Evolutionary conservation across 805 yeast genomes (phyloP).

Genomic region (Wickerhamiella bombiphila): DNA sequence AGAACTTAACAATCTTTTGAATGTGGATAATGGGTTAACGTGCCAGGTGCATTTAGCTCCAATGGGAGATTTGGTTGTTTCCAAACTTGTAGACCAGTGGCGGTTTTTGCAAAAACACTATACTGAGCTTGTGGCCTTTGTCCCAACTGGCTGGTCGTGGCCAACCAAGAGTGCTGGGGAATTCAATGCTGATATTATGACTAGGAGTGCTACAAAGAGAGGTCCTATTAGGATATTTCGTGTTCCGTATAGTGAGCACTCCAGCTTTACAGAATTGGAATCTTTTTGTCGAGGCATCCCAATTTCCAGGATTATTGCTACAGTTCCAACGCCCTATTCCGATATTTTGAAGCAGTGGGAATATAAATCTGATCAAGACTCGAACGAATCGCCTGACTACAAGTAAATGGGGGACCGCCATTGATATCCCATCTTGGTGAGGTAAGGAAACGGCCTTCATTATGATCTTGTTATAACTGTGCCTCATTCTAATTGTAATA

Average conservation of each 20-base stretch:
- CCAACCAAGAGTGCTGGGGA: slow-evolving; percentile 16
- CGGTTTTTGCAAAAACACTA: slow-evolving; percentile 32
- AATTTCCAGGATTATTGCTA: slow-evolving; percentile 51
- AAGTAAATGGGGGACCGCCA: too few species aligned
- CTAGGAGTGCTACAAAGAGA: slow-evolving; percentile 12
- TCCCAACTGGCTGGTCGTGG: slow-evolving; percentile 89
- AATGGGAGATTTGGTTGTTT: slow-evolving; percentile 36
- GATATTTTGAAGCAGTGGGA: slow-evolving; percentile 15
- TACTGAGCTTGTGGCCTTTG: slow-evolving; percentile 52
- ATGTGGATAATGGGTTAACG: slow-evolving; percentile 29
- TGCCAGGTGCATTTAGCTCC: slow-evolving; percentile 62
- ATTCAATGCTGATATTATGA: slow-evolving; percentile 12
- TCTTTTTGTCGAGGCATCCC: slow-evolving; percentile 43
- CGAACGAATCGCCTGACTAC: too few species aligned
- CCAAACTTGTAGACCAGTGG: slow-evolving; percentile 34
- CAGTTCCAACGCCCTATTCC: slow-evolving; percentile 35
- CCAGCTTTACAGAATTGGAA: slow-evolving; percentile 69
- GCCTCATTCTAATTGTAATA: too few species aligned
- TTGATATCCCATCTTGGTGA: too few species aligned
- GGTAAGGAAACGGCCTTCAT: too few species aligned
- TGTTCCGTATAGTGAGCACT: slow-evolving; percentile 89
- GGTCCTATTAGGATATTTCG: slow-evolving; percentile 35
- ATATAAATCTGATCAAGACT: too few species aligned
- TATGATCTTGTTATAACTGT: too few species aligned
- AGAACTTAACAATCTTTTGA: slow-evolving; percentile 26